A percentile compares a stretch with the other conserved stretches of the same genome.
Conservation (phyloP, 2,329 filamentous ascomycete species). For the Alternaria rosae region DNA sequence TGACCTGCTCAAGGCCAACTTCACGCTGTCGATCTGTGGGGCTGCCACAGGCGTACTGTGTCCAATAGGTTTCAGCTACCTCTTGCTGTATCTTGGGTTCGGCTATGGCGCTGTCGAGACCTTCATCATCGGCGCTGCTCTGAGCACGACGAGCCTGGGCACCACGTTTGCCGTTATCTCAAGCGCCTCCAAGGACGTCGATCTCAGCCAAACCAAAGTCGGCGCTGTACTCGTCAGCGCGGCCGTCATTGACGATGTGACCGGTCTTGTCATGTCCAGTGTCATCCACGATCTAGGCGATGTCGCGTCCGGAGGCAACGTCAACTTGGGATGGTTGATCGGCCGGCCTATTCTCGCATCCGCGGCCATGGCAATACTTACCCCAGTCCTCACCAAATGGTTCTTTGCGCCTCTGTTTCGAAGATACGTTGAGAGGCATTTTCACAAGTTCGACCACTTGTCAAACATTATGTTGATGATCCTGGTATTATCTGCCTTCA, state of each 20-base stretch:
- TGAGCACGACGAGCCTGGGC: conserved; percentile 34
- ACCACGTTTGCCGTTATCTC: conserved; percentile 50
- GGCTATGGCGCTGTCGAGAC: conserved; percentile 47
- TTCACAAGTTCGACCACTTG: conserved; percentile 31
- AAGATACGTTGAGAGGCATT: conserved; percentile 23
- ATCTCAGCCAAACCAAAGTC: conserved; percentile 54
- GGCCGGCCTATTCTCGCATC: conserved; percentile 39
- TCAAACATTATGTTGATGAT: conserved; percentile 40
- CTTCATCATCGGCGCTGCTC: conserved; percentile 40
- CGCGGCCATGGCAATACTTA: conserved; percentile 27
- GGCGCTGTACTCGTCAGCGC: conserved; percentile 57
- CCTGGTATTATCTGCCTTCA: conserved; percentile 37
- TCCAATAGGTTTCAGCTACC: conserved; percentile 48
- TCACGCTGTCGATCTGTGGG: conserved; percentile 52
- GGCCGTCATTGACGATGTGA: conserved; percentile 58
- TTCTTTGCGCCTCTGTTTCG: conserved; percentile 46
- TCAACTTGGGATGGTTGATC: conserved; percentile 34
- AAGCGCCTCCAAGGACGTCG: conserved; percentile 43
- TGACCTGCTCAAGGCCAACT: conserved; percentile 57
- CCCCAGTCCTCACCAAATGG: conserved; percentile 41
- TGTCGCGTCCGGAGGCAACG: conserved; percentile 15
- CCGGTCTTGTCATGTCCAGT: conserved; percentile 54
- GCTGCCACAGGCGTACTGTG: conserved; percentile 57
- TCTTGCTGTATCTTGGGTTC: conserved; percentile 55
- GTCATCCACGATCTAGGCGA: conserved; percentile 37